Base-by-base conservation (phyloP, 2,329 filamentous ascomycete genomes). In the Aspergillus nomiae region DNA sequence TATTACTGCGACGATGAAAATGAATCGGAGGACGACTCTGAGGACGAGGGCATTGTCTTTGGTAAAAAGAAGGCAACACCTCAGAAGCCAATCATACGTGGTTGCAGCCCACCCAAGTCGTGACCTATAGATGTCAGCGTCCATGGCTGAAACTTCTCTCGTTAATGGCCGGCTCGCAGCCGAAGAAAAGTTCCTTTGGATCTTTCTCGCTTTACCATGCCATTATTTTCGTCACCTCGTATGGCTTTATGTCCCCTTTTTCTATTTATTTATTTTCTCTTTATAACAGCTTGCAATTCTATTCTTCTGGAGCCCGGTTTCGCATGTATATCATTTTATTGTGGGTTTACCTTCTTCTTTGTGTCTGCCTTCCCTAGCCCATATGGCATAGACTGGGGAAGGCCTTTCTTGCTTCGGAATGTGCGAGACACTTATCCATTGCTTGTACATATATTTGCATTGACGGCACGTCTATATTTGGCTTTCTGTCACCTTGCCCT, bases 1-100 rank as follows among this genome's bases (percentile, higher is more conserved):
- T 79, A 79, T 61, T 78, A 79, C 64, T 79, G 76, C 59, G 77
- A 79, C 57, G 77, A 80, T 58, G 78, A 80, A 66, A 73, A 79
- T 38, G 77, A 73, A 30, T 70, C 70, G 16, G 69, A 76, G n/a
- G 73, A 74, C 41, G 77, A 80, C 24, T 80, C 78, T 2, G 78
- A 80, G 67, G 78, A 81, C 38, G 78, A 81, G 71, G 77, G 71
- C 3, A 74, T 81, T 38, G 70, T 79, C 26, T 77, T 80, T 63
- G 77, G 78, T 32, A 78, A 76, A 62, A 75, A 73, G 63, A 75
- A 74, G 41, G 60, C 72, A 6, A 58, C 65, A 4, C 63, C 68
- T 32, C 70, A 73, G 60, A 69, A 67, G 56, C 69, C 63, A 36
- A 63, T 36, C 43, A 67, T 70, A 53, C 60, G 56, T 60, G 51